These are phyloP conservation scores for Balamuthia mandrillaris DNA, from an alignment of 208 protist genomes.

Conservation along the genomic window DNA sequence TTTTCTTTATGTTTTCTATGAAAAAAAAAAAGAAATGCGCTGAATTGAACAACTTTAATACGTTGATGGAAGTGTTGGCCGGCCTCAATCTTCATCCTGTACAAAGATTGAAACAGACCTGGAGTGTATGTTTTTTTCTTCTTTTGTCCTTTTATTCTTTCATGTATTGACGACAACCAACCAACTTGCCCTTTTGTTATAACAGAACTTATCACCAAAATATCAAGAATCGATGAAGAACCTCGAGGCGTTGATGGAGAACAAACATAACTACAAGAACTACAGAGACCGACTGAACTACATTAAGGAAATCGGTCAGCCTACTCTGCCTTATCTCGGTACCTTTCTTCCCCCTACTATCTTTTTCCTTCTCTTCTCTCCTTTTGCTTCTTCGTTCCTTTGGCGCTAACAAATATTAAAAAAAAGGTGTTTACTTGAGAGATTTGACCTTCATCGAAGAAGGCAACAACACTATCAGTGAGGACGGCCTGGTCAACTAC, in stretches of 20 bases:
- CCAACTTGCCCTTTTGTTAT: neutral
- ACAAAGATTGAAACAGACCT: slow-evolving; percentile 35
- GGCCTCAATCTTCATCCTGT: slow-evolving; percentile 29
- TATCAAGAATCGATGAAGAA: slow-evolving; percentile 27
- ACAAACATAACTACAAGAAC: slow-evolving; percentile 38
- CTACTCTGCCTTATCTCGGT: slow-evolving; percentile 17
- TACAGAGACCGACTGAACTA: slow-evolving; percentile 4
- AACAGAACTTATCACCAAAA: neutral
- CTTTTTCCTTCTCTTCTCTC: neutral
- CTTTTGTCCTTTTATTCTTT: neutral
- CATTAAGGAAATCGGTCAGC: slow-evolving; percentile 1
- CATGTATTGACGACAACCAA: neutral
- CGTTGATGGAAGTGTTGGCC: slow-evolving; percentile 31
- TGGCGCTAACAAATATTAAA: neutral
- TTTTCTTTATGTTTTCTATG: too few relatives aligned
- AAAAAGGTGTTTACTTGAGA: neutral
- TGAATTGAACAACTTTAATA: slow-evolving; percentile 37
- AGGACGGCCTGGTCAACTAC: slow-evolving; percentile 12
- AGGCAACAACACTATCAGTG: slow-evolving; percentile 15
- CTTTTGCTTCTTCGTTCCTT: neutral
- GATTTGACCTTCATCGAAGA: slow-evolving; percentile 31
- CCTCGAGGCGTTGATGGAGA: slow-evolving; percentile 30
- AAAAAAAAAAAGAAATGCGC: neutral
- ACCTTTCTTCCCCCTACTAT: neutral
- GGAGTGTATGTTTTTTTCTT: neutral